A percentile compares a stretch with the other conserved stretches of the same genome.
These are phyloP conservation scores for Xylaria venustula DNA, from an alignment of 495 filamentous ascomycete species.

Conservation along the genomic window DNA sequence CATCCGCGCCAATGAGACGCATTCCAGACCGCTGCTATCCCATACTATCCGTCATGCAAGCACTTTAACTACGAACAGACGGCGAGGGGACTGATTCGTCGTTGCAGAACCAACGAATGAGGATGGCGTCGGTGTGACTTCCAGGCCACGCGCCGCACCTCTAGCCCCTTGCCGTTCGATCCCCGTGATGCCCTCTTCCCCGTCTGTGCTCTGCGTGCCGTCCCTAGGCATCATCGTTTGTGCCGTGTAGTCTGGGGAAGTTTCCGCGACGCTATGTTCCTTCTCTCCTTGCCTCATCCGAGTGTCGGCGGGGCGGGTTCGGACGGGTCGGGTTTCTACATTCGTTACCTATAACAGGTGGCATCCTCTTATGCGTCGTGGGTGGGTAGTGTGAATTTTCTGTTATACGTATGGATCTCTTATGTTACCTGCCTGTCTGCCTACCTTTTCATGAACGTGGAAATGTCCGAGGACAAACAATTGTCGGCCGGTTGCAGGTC, in stretches of 20 bases:
- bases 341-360: not conserved
- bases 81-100: not conserved
- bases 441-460: not conserved
- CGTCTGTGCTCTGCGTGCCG: slow-evolving; percentile 12
- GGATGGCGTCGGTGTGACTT: not conserved
- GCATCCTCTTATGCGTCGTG: not conserved
- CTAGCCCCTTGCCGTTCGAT: not conserved
- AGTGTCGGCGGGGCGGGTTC: not conserved
- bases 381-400: no score
- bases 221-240: not conserved
- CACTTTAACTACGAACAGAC: slow-evolving; percentile 2
- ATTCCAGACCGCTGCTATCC: not conserved
- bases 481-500: not conserved
- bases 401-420: no score
- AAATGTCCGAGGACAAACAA: slow-evolving; percentile 2
- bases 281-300: not conserved
- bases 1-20: slow-evolving; percentile 2
- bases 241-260: slow-evolving; percentile 6
- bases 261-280: not conserved
- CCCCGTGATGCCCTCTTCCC: slow-evolving; percentile 8
- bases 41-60: not conserved
- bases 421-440: not conserved
- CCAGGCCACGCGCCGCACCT: not conserved
- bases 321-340: not conserved
- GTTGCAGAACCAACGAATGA: no score